Percentiles rank a stretch among this genome's conserved stretches.
Conservation (phyloP, 805 yeast species). For the Candida krabiensis region DNA sequence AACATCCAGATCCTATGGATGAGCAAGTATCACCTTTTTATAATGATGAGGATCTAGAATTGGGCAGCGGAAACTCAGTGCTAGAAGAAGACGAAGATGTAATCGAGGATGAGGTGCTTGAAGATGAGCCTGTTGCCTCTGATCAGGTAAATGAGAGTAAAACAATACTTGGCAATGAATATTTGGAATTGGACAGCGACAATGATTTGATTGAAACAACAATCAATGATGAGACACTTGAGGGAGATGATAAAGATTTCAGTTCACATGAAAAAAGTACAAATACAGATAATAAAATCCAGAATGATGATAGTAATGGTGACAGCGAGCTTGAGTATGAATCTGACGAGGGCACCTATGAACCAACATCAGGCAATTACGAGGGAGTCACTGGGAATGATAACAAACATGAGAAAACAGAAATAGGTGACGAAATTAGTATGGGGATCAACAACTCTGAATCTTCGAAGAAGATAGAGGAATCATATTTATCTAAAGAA, state of each 20-base stretch:
- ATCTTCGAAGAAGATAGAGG: no score
- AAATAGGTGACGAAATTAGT: no score
- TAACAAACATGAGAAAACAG: no score
- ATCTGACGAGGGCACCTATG: conserved; percentile 27
- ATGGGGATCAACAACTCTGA: no score
- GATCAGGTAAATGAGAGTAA: not conserved
- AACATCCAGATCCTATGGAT: conserved; percentile 1
- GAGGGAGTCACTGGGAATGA: no score
- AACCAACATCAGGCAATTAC: no score
- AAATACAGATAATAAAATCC: not conserved
- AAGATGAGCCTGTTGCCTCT: not conserved
- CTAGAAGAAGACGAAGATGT: conserved; percentile 11
- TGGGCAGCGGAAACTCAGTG: conserved; percentile 10
- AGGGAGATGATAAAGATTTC: not conserved
- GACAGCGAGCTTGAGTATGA: conserved; percentile 33
- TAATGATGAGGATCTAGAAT: conserved; percentile 11
- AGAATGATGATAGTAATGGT: conserved; percentile 4
- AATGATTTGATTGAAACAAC: conserved; percentile 18
- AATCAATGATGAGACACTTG: conserved; percentile 1
- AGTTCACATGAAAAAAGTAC: not conserved
- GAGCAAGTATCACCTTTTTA: conserved; percentile 5
- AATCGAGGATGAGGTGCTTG: not conserved
- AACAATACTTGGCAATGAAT: not conserved
- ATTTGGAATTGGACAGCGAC: conserved; percentile 19
- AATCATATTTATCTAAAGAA: no score